These are phyloP conservation scores for Fusarium zealandicum DNA, from an alignment of 2,329 filamentous ascomycete genomes.

Conservation along the genomic window DNA sequence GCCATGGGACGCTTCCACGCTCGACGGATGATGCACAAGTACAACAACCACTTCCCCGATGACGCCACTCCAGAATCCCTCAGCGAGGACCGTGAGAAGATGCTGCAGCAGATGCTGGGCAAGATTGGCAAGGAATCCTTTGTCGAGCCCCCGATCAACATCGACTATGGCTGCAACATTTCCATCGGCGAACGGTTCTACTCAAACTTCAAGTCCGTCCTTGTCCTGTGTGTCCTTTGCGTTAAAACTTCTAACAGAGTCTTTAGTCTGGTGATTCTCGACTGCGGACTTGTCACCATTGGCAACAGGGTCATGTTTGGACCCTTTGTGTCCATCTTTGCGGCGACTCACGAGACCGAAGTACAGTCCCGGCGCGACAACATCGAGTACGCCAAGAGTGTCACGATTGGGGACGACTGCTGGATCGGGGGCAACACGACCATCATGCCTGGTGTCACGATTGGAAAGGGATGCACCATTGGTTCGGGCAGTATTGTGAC, in stretches of 20 bases:
- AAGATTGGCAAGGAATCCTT: slow-evolving; percentile 48
- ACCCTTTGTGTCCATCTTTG: slow-evolving; percentile 73
- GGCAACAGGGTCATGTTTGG: slow-evolving; percentile 74
- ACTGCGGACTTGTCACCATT: slow-evolving; percentile 72
- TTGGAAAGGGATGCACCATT: slow-evolving; percentile 59
- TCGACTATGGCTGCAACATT: slow-evolving; percentile 73
- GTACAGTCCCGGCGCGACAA: slow-evolving; percentile 54
- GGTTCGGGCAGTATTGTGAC: slow-evolving; percentile 59
- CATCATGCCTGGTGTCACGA: slow-evolving; percentile 60
- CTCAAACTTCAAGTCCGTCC: slow-evolving; percentile 53
- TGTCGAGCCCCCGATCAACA: slow-evolving; percentile 66
- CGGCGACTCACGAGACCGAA: slow-evolving; percentile 74
- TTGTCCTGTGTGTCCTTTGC: no score
- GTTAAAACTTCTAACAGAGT: no score
- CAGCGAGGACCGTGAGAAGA: not conserved
- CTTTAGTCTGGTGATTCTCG: slow-evolving; percentile 66
- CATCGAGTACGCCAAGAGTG: slow-evolving; percentile 48
- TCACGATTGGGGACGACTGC: slow-evolving; percentile 60
- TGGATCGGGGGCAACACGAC: slow-evolving; percentile 60
- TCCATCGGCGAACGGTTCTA: slow-evolving; percentile 66
- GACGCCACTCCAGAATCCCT: slow-evolving; percentile 1
- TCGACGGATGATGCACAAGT: slow-evolving; percentile 5
- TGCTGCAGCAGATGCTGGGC: slow-evolving; percentile 10
- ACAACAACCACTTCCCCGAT: slow-evolving; percentile 16
- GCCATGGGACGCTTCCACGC: slow-evolving; percentile 1